Base-by-base conservation (phyloP, 306 rosid genomes). In the Malus fusca region DNA sequence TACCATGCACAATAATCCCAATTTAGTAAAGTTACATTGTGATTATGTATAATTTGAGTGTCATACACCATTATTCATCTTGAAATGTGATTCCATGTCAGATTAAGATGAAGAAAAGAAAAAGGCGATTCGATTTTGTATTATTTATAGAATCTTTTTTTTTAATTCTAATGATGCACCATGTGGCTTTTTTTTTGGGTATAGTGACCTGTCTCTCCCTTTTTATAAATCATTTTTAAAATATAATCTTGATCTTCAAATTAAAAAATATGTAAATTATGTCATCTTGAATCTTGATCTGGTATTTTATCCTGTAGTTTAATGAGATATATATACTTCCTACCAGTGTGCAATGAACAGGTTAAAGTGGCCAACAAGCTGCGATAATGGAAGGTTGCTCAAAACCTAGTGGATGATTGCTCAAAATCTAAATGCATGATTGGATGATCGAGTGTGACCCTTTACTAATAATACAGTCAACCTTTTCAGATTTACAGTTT, bases 101-200 rank as follows among this genome's bases (percentile, higher is more conserved):
- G 42, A 63, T 30, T 26, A 58, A 11, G 15, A 25, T 11, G 15
- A 8, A 21, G 21, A 55, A 18, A 55, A 55, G 25, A 15, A 58
- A 63, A 30, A 14, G 66, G 30, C 30, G 12, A 26, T 67, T 31
- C 37, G 31, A 26, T 26, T 33, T 74, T 63, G 51, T 42, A 76
- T 46, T 33, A 43, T 22, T 71, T 68, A 2, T 14, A 25, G 30
- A 8, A n/a, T 56, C 3, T 17, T 0, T 13, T 51, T 51, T 51
- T 15, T 15, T 4, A 4, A 17, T n/a, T 23, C 21, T 70, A 3
- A 69, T 44, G 68, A 71, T 61, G 59, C 72, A 74, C 61, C 75
- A 70, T 31, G 77, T 76, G 77, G 51, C 80, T 68, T 80, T 68
- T 77, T 26, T 53, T 79, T 67, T 17, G 19, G 30, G 13, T 61